A percentile compares a stretch with the other conserved stretches of the same genome.
Conservation (phyloP, 2,329 filamentous ascomycete genomes). For the Neofusicoccum laricinum region DNA sequence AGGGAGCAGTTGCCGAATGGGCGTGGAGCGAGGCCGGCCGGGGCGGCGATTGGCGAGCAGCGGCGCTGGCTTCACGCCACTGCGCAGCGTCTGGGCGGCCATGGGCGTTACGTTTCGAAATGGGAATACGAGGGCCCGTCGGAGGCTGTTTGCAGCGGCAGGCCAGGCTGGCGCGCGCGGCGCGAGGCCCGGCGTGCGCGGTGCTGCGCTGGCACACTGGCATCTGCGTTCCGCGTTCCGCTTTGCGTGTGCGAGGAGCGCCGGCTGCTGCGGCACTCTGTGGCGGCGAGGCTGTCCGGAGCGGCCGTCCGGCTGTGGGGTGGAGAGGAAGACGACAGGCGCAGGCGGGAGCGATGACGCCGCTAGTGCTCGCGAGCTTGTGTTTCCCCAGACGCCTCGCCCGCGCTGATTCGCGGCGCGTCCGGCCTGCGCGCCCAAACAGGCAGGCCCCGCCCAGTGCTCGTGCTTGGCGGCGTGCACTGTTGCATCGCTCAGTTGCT, state of each 20-base stretch:
- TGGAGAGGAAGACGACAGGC: background rate
- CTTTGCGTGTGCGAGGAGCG: too few relatives aligned
- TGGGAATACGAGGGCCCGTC: background rate
- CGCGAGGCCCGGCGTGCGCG: too few relatives aligned
- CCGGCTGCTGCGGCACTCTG: too few relatives aligned
- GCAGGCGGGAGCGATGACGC: background rate
- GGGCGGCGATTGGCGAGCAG: constrained; percentile 3
- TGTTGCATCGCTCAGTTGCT: background rate
- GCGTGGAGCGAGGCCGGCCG: background rate
- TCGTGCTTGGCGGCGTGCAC: background rate
- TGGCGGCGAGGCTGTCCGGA: too few relatives aligned
- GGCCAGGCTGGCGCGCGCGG: background rate
- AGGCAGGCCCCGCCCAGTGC: background rate
- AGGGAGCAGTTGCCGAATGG: constrained; percentile 24
- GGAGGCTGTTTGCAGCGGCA: background rate
- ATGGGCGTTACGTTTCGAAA: background rate
- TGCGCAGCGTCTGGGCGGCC: background rate
- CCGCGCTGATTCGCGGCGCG: background rate
- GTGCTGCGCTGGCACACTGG: too few relatives aligned
- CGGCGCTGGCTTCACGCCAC: background rate
- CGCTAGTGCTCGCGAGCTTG: background rate
- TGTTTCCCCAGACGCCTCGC: constrained; percentile 6
- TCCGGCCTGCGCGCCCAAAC: background rate
- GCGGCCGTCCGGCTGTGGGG: background rate
- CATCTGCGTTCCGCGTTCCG: too few relatives aligned